Evolutionary conservation across 1,284 basidiomycete species (phyloP).

Genomic region (Apiotrichum mycotoxinovorans): DNA sequence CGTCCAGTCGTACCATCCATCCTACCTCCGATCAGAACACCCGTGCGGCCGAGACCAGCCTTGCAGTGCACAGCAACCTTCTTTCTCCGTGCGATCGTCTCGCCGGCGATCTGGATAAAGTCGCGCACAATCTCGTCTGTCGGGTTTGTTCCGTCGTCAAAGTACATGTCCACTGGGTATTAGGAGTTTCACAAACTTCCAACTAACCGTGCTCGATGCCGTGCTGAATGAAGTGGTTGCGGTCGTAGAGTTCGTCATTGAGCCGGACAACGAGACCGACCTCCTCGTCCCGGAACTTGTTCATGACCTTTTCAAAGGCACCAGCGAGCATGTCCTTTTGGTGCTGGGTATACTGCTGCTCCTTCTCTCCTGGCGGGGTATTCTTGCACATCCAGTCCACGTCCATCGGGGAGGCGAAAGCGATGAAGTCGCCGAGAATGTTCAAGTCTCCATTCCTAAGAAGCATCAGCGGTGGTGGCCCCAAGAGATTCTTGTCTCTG

Average conservation of each 20-base stretch:
- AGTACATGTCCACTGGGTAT: constrained; percentile 63
- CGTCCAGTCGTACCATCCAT: background rate
- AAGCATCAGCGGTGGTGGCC: background rate
- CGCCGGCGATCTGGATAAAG: constrained; percentile 82
- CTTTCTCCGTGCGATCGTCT: constrained; percentile 65
- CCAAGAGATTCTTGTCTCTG: background rate
- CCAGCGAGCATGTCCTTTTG: constrained; percentile 59
- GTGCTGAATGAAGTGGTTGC: constrained; percentile 71
- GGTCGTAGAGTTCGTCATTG: constrained; percentile 93
- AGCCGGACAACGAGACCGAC: constrained; percentile 91
- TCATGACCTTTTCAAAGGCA: constrained; percentile 80
- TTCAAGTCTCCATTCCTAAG: constrained; percentile 90
- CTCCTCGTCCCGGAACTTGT: constrained; percentile 82
- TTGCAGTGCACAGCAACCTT: constrained; percentile 81
- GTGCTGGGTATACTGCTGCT: background rate
- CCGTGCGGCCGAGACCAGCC: constrained; percentile 53
- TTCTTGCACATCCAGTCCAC: constrained; percentile 21
- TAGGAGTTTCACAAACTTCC: background rate
- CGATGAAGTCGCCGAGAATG: constrained; percentile 79
- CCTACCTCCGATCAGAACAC: constrained; percentile 78
- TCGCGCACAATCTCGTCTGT: constrained; percentile 87
- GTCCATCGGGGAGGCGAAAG: constrained; percentile 88
- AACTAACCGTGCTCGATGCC: constrained; percentile 70
- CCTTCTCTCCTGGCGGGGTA: background rate
- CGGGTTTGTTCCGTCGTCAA: constrained; percentile 82